Base-by-base conservation (phyloP, 2,329 filamentous ascomycete species). In the Talaromyces pinophilus region DNA sequence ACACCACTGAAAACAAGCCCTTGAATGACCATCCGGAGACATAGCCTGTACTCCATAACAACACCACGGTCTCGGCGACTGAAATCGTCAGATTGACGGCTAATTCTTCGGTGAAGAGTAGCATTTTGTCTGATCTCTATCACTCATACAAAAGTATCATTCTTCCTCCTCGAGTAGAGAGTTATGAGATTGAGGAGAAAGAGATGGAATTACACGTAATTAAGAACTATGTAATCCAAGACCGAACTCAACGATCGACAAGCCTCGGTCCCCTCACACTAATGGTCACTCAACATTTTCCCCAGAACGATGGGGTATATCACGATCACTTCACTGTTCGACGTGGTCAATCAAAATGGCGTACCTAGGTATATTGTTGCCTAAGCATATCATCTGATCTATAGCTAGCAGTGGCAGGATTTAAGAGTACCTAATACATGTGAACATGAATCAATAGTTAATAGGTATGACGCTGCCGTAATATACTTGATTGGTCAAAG, bases 1-100 rank as follows among this genome's bases (percentile, higher is more conserved):
- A 40, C 1, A 71, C 66, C 1, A 70, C 65, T 1, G 75, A 60
- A 7, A 69, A 63, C 15, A 76, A 59, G 1, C 67, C 69, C 22
- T 70, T 71, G 44, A 77, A 75, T 7, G 71, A 61, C 33, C 68
- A 63, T 48, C 74, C 72, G 1, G 65, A 60, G n/a, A 60, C 40
- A 10, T 76, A 73, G 15, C 73, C 30, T 1, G 67, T 54, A 2
- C 8, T 68, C 55, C 70, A 74, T 60, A 76, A 72, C 15, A 78
- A 65, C 0, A 17, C 59, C 33, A 76, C 46, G 5, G 70, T 72
- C 68, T 77, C 76, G 10, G 72, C 66, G 5, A 76, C 63, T 6
- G 75, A 70, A 19, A 74, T 59, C 28, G 66, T 69, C 54, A 68
- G 65, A 48, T 73, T 67, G 40, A 62, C 57, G 4, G 69, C 33